Evolutionary conservation across 305 asterid species (phyloP), one percentile per base, ranked within the genome.

Genomic region (Fraxinus angustifolia): DNA sequence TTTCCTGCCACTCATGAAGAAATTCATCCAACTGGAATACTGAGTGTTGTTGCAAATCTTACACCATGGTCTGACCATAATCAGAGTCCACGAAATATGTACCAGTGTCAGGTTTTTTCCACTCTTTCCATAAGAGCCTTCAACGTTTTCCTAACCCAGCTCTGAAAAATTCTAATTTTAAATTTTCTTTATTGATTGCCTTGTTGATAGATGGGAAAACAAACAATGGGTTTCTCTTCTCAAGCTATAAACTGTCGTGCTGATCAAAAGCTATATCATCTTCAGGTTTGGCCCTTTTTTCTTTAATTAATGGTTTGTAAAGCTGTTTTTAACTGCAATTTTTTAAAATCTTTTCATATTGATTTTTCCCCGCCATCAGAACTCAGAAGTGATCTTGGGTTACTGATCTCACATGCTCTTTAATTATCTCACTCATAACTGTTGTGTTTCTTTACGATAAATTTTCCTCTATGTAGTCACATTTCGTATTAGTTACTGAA

Each of bases 11-110:
- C 97, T 83, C 99, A 96, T 89, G 96, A 84, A 85, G 99, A 96
- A 89, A 92, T 96, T 85, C 96, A 96, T 85, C 98, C 99, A 67
- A 94, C 98, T 84, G 98, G 92, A 80, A 86, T 96, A 80, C 84
- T 96, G 91, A 96, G 99, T 78, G 95, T 96, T 79, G 99, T 96
- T 83, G 99, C 91, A 60, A 94, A 89, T 90, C 92, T 96, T 73
- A 96, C 99, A 78, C 99, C 99, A 80, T 94, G 98, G 98, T 96
- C 99, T 83, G 94, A 96, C 85, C 99, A 96, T 90, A 96, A 96
- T 88, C 99, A 96, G 89, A 96, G 99, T 88, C 99, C 99, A 75
- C 97, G 99, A 60, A 96, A 96, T 86, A 96, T 96, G 98, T 94
- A 96, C 83, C 99, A 96, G 91, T 96, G 99, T 83, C 99, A 96